Conservation (phyloP, 169 alveolate genomes). For the Pseudocohnilembus persalinus region DNA sequence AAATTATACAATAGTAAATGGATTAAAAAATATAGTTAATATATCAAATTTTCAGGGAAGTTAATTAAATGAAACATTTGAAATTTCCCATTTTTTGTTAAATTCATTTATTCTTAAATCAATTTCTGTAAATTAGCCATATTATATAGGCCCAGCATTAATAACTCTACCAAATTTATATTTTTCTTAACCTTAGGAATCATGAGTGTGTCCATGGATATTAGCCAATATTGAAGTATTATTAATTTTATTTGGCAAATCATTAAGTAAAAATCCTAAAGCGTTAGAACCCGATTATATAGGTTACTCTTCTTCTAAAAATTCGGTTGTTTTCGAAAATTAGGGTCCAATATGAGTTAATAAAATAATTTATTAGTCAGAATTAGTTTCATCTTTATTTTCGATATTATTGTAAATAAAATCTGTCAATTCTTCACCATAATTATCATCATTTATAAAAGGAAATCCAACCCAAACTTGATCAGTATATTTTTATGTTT, state of each 20-base stretch:
- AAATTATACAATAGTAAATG: no score
- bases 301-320: background rate
- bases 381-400: background rate
- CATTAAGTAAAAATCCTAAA: constrained; percentile 1
- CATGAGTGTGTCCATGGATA: constrained; percentile 26
- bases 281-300: background rate
- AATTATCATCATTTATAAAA: background rate
- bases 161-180: background rate
- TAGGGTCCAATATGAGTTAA: constrained; percentile 15
- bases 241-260: background rate
- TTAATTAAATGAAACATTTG: constrained; percentile 5
- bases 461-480: constrained; percentile 16
- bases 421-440: background rate
- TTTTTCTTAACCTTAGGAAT: background rate
- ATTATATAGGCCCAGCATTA: constrained; percentile 7
- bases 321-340: background rate
- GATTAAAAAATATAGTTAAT: no score
- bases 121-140: constrained; percentile 12
- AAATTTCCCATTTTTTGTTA: constrained; percentile 11
- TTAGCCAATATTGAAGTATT: background rate
- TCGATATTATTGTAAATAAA: no score
- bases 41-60: no score
- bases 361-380: background rate
- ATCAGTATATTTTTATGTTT: background rate
- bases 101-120: background rate